These are phyloP conservation scores for Paxillus involutus DNA, from an alignment of 768 basidiomycete species.

Conservation along the genomic window DNA sequence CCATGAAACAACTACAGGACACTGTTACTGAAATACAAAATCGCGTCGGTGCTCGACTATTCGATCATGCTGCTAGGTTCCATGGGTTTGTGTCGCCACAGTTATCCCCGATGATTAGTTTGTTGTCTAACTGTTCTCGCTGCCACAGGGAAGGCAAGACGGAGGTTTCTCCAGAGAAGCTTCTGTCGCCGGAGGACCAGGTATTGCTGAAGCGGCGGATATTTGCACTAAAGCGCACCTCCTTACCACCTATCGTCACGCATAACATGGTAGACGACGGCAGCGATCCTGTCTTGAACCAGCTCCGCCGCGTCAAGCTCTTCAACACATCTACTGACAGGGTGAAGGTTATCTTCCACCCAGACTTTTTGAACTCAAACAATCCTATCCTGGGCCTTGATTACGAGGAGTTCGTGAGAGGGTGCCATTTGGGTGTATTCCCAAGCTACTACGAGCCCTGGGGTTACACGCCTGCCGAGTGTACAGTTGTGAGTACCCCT, in stretches of 20 bases:
- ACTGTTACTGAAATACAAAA: slow-evolving; percentile 96
- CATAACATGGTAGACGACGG: slow-evolving; percentile 98
- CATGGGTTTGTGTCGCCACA: slow-evolving; percentile 62
- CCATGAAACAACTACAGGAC: slow-evolving; percentile 94
- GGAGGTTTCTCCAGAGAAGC: slow-evolving; percentile 68
- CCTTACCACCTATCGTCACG: slow-evolving; percentile 94
- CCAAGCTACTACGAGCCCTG: slow-evolving; percentile 97
- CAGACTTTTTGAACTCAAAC: slow-evolving; percentile 96
- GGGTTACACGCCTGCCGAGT: slow-evolving; percentile 97
- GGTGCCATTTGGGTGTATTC: slow-evolving; percentile 98
- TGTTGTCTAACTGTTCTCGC: not conserved
- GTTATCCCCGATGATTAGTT: not conserved
- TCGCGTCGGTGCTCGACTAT: slow-evolving; percentile 86
- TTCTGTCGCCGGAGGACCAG: slow-evolving; percentile 90
- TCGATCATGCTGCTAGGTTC: slow-evolving; percentile 92
- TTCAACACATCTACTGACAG: slow-evolving; percentile 89
- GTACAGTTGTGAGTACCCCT: slow-evolving; percentile 80
- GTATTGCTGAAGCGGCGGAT: slow-evolving; percentile 94
- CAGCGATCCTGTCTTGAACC: slow-evolving; percentile 91
- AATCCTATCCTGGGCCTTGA: slow-evolving; percentile 97
- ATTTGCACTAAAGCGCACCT: slow-evolving; percentile 92
- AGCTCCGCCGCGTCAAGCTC: slow-evolving; percentile 89
- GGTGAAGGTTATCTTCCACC: slow-evolving; percentile 98
- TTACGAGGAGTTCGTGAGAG: slow-evolving; percentile 98
- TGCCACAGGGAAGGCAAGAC: slow-evolving; percentile 64